Evolutionary conservation across 1,284 basidiomycete genomes (phyloP).

Genomic region (Cystobasidium pallidum): DNA sequence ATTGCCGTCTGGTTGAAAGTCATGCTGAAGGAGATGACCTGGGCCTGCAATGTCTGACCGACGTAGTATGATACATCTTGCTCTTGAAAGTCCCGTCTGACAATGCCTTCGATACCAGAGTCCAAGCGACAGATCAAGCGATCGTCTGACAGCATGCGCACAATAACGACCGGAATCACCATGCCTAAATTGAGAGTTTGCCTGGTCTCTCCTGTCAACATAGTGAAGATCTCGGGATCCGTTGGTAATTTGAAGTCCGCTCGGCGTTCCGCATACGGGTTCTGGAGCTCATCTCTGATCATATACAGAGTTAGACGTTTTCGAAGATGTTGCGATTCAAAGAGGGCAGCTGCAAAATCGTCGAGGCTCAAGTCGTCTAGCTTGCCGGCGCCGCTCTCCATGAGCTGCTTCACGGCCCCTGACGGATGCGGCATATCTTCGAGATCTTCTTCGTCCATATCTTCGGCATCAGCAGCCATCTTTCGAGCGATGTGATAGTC

Average conservation of each 20-base stretch:
- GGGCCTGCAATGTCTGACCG: slow-evolving; percentile 77
- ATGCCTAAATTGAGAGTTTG: slow-evolving; percentile 77
- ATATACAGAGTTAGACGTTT: slow-evolving; percentile 86
- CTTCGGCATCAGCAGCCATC: slow-evolving; percentile 97
- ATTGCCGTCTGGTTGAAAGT: slow-evolving; percentile 61
- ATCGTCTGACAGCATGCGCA: slow-evolving; percentile 60
- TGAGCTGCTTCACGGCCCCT: slow-evolving; percentile 73
- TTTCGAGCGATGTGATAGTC: slow-evolving; percentile 97
- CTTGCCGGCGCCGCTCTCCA: slow-evolving; percentile 81
- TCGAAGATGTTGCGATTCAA: slow-evolving; percentile 70
- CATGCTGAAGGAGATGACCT: slow-evolving; percentile 74
- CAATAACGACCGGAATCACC: slow-evolving; percentile 75
- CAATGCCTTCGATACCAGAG: slow-evolving; percentile 86
- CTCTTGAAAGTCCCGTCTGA: slow-evolving; percentile 64
- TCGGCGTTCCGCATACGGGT: slow-evolving; percentile 81
- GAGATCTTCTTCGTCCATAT: slow-evolving; percentile 91
- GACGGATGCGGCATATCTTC: slow-evolving; percentile 77
- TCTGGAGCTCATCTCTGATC: slow-evolving; percentile 85
- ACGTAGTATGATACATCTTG: slow-evolving; percentile 57
- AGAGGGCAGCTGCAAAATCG: slow-evolving; percentile 90
- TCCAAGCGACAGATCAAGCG: slow-evolving; percentile 65
- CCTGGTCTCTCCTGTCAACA: slow-evolving; percentile 90
- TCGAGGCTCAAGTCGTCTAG: slow-evolving; percentile 90
- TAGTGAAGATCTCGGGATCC: slow-evolving; percentile 83
- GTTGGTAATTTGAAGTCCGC: slow-evolving; percentile 68